phyloP scores from a whole-genome alignment of 345 rosid genomes.

The Hevea brasiliensis region DNA sequence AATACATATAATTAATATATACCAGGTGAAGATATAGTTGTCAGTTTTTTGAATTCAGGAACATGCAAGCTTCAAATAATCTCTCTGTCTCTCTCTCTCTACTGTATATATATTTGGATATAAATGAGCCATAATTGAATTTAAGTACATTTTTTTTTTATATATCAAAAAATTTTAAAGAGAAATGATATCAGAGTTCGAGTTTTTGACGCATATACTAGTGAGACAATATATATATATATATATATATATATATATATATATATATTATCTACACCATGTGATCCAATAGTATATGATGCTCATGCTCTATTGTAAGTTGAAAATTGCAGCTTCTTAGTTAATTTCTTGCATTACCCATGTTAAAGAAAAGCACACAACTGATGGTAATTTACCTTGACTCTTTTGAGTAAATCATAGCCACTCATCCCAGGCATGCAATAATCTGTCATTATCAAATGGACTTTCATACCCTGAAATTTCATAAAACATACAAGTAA shows the following conservation, averaged over 20 bases:
- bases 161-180: too few relatives aligned
- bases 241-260: too few relatives aligned
- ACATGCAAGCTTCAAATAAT: not conserved
- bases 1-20: too few relatives aligned
- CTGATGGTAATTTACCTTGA: conserved; percentile 47
- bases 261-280: not conserved
- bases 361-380: not conserved
- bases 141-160: too few relatives aligned
- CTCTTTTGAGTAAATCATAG: conserved; percentile 74
- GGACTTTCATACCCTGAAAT: conserved; percentile 55
- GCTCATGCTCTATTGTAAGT: not conserved
- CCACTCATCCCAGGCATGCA: conserved; percentile 93
- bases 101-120: too few relatives aligned
- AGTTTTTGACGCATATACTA: too few relatives aligned
- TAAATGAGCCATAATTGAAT: too few relatives aligned
- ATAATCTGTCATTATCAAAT: conserved; percentile 82
- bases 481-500: not conserved
- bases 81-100: too few relatives aligned
- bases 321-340: too few relatives aligned
- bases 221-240: too few relatives aligned
- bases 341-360: not conserved
- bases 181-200: too few relatives aligned
- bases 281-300: not conserved
- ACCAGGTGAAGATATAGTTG: not conserved
- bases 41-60: not conserved